Evolutionary conservation across 768 basidiomycete species (phyloP).

Genomic region (Pholiota microspora): DNA sequence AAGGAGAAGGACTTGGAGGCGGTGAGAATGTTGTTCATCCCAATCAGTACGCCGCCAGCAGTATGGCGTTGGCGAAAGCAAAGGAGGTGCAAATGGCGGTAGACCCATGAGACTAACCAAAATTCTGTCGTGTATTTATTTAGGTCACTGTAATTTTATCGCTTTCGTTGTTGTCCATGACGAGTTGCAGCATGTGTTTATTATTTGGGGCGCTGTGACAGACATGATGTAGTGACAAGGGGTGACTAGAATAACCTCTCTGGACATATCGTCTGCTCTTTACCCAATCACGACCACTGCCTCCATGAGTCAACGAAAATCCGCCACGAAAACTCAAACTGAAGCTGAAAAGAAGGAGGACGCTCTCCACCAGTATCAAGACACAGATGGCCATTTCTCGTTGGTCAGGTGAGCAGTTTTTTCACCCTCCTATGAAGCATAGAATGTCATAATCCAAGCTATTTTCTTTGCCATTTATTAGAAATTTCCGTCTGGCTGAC

Average conservation of each 20-base stretch:
- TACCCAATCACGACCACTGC: conserved; percentile 1
- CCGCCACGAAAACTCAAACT: conserved; percentile 28
- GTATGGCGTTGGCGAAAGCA: conserved; percentile 56
- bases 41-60: conserved; percentile 81
- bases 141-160: conserved; percentile 1
- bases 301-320: conserved; percentile 52
- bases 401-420: conserved; percentile 75
- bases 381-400: conserved; percentile 94
- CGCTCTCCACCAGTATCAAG: conserved; percentile 77
- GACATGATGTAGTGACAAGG: conserved; percentile 1
- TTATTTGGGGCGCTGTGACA: conserved; percentile 2
- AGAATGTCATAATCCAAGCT: conserved; percentile 17
- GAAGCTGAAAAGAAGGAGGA: conserved; percentile 29
- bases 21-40: conserved; percentile 93
- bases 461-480: conserved; percentile 30
- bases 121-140: not conserved
- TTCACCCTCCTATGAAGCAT: conserved; percentile 3
- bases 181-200: conserved; percentile 1
- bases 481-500: conserved; percentile 97
- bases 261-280: not conserved
- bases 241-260: conserved; percentile 4
- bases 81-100: conserved; percentile 47
- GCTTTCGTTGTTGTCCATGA: not conserved
- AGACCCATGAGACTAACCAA: conserved; percentile 19
- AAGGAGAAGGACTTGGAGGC: conserved; percentile 83